Evolutionary conservation across 495 filamentous ascomycete species (phyloP).

Genomic region (Podospora sp.): DNA sequence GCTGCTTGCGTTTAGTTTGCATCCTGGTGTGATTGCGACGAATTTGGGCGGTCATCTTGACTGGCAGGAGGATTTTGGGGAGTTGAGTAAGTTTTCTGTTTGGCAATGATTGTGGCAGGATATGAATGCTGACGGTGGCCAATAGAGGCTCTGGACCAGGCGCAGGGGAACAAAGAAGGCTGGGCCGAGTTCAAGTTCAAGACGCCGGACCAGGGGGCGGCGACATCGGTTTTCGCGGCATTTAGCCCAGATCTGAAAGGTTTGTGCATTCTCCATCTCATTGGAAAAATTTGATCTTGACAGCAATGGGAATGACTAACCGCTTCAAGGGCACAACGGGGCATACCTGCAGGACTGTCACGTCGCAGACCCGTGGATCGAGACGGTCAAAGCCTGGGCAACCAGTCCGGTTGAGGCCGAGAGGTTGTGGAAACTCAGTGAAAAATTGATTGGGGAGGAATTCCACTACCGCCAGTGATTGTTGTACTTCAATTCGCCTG

Average conservation of each 20-base stretch:
- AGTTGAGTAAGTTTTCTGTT: conserved; percentile 25
- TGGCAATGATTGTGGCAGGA: neutral
- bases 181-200: conserved; percentile 44
- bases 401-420: conserved; percentile 47
- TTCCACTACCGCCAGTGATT: no score
- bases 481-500: no score
- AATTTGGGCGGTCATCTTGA: conserved; percentile 38
- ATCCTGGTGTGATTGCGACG: conserved; percentile 48
- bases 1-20: conserved; percentile 42
- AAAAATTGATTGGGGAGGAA: conserved; percentile 40
- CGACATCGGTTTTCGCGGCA: conserved; percentile 56
- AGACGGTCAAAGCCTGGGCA: conserved; percentile 41
- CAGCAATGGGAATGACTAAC: no score
- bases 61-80: conserved; percentile 25
- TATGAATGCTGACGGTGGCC: neutral
- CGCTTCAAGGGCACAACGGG: conserved; percentile 38
- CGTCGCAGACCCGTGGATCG: conserved; percentile 38
- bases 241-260: conserved; percentile 48
- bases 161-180: conserved; percentile 29
- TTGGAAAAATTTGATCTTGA: no score
- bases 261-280: neutral
- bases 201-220: conserved; percentile 49
- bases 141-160: conserved; percentile 22
- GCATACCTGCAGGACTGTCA: conserved; percentile 45
- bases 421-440: conserved; percentile 43